Evolutionary conservation across 2,329 filamentous ascomycete species (phyloP).

Genomic region (Nigrograna mackinnonii): DNA sequence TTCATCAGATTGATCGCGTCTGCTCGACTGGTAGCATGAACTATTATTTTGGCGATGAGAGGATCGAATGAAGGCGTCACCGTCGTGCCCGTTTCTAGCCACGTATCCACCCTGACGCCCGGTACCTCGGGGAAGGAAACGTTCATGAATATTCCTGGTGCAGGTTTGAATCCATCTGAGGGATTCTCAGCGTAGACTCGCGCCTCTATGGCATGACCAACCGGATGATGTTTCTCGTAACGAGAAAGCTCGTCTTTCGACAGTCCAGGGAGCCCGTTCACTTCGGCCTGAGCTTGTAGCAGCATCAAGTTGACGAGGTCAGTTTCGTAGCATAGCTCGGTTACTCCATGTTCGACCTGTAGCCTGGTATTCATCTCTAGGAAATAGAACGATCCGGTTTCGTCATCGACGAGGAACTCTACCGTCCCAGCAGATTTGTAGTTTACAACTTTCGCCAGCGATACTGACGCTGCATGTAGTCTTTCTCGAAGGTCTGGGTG

Average conservation of each 20-base stretch:
- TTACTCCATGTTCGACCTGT: slow-evolving; percentile 63
- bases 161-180: slow-evolving; percentile 60
- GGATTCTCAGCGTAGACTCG: slow-evolving; percentile 64
- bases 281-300: slow-evolving; percentile 56
- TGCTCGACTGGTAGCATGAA: slow-evolving; percentile 48
- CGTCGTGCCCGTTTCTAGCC: slow-evolving; percentile 61
- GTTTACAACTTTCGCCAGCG: slow-evolving; percentile 59
- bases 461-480: slow-evolving; percentile 70
- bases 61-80: slow-evolving; percentile 63
- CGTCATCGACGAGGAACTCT: slow-evolving; percentile 87
- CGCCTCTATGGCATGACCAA: slow-evolving; percentile 56
- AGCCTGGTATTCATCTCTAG: slow-evolving; percentile 63
- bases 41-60: slow-evolving; percentile 63
- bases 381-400: slow-evolving; percentile 76
- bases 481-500: slow-evolving; percentile 61
- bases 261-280: slow-evolving; percentile 50
- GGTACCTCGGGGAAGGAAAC: slow-evolving; percentile 58
- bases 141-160: slow-evolving; percentile 61
- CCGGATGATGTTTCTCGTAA: slow-evolving; percentile 48
- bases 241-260: slow-evolving; percentile 43
- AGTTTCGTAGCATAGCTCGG: slow-evolving; percentile 58
- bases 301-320: slow-evolving; percentile 62
- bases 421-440: slow-evolving; percentile 91
- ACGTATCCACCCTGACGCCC: slow-evolving; percentile 64
- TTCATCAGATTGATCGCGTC: slow-evolving; percentile 51